phyloP scores from a whole-genome alignment of 2,329 filamentous ascomycete species.

The Daldinia sp. region DNA sequence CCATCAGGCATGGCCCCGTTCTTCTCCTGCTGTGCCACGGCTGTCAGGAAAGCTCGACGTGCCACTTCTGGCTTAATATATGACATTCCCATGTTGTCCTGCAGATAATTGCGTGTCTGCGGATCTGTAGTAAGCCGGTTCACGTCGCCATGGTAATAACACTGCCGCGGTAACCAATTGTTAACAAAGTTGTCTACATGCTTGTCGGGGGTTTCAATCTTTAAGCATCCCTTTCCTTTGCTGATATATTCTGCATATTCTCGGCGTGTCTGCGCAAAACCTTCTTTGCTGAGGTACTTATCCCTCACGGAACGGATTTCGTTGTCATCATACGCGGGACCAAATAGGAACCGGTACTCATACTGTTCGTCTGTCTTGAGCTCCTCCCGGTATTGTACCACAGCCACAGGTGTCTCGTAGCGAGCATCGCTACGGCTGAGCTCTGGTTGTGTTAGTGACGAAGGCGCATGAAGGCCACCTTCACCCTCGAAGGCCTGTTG shows the following conservation, averaged over 20 bases:
- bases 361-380: constrained; percentile 56
- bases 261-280: constrained; percentile 58
- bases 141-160: constrained; percentile 70
- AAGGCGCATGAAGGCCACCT: constrained; percentile 65
- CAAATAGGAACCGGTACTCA: constrained; percentile 67
- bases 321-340: constrained; percentile 64
- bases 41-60: constrained; percentile 61
- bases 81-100: constrained; percentile 72
- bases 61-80: constrained; percentile 65
- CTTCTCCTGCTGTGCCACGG: constrained; percentile 65
- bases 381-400: constrained; percentile 63
- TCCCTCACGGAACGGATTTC: constrained; percentile 61
- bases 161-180: constrained; percentile 69
- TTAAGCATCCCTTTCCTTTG: constrained; percentile 63
- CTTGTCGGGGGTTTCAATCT: constrained; percentile 66
- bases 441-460: constrained; percentile 55
- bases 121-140: constrained; percentile 70
- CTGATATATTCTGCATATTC: constrained; percentile 65
- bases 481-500: constrained; percentile 68
- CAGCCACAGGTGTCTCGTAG: constrained; percentile 67
- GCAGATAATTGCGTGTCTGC: constrained; percentile 69
- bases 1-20: constrained; percentile 70
- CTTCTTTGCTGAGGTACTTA: constrained; percentile 63
- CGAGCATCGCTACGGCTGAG: constrained; percentile 63
- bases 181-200: constrained; percentile 69